These are phyloP conservation scores for Ogataea glucozyma DNA, from an alignment of 805 yeast genomes.

Conservation along the genomic window DNA sequence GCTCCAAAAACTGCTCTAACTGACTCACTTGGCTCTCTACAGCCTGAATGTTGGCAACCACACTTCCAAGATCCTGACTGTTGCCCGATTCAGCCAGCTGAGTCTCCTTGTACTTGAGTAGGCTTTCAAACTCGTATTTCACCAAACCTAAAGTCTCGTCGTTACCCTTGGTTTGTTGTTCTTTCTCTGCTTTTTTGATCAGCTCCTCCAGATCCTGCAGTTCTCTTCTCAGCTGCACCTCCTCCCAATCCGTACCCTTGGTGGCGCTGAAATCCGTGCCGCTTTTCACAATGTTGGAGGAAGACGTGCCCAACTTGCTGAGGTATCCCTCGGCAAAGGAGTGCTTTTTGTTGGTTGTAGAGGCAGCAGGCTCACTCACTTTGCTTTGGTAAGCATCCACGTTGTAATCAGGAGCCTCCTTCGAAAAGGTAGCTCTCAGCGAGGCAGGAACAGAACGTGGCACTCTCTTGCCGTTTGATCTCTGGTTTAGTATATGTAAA, in stretches of 20 bases:
- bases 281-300: constrained; percentile 31
- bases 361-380: constrained; percentile 10
- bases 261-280: constrained; percentile 76
- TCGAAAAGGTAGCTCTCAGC: constrained; percentile 85
- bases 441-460: constrained; percentile 96
- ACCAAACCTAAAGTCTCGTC: constrained; percentile 34
- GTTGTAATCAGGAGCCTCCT: constrained; percentile 76
- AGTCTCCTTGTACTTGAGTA: constrained; percentile 73
- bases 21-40: constrained; percentile 77
- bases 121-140: constrained; percentile 74
- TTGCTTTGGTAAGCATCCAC: constrained; percentile 30
- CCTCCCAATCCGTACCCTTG: constrained; percentile 91
- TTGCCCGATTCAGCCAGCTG: constrained; percentile 46
- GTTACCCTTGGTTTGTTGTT: constrained; percentile 38
- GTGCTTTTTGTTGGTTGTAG: constrained; percentile 27
- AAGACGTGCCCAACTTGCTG: constrained; percentile 52
- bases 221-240: constrained; percentile 77
- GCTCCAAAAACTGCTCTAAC: constrained; percentile 65
- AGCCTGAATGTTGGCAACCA: constrained; percentile 61
- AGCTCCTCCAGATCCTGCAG: constrained; percentile 71
- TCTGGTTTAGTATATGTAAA: constrained; percentile 86
- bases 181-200: constrained; percentile 55
- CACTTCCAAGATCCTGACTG: constrained; percentile 46
- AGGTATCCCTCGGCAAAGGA: constrained; percentile 57
- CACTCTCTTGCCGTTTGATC: constrained; percentile 73